Base-by-base conservation (phyloP, 2,329 filamentous ascomycete species). In the Colletotrichum sp. region DNA sequence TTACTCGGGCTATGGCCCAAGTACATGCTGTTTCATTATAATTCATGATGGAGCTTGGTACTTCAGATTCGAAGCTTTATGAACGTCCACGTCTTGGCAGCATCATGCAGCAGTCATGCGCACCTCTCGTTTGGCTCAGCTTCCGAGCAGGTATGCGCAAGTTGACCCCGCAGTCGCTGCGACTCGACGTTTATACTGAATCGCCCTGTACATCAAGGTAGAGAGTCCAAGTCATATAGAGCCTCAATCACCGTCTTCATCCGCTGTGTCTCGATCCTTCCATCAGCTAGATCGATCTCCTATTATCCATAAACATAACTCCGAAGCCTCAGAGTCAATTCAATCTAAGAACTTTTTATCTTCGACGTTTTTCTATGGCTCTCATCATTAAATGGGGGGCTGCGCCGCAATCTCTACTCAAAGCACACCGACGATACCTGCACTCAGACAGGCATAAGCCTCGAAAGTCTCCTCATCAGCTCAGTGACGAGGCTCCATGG, bases 61-160 rank as follows among this genome's bases (percentile, higher is more conserved):
- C 9, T 21, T 48, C 43, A 13, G n/a, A 48, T 48, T 48, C 10
- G n/a, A 21, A 21, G n/a, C 43, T 7, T 48, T 21, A 7, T 21
- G n/a, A 7, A 48, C n/a, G n/a, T 48, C n/a, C 43, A 48, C n/a
- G n/a, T 48, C 43, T 48, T 48, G n/a, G n/a, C 10, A 21, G 43
- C 43, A 21, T 0, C 43, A 48, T 48, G 43, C 43, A 48, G 43
- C 3, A 48, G 4, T 48, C n/a, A 48, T 48, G 43, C 43, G 43
- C 2, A 13, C n/a, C n/a, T 21, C 43, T 48, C n/a, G n/a, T 21
- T 48, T 48, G 43, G 43, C 43, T 48, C 43, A 48, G 43, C n/a
- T 21, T 56, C 18, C 30, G 67, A 71, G 71, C 67, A 74, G 32
- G 16, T 74, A 74, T 74, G 71, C 71, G 66, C 71, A 43, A n/a